Conservation (phyloP, 2,329 filamentous ascomycete species). For the Diaporthe citrichinensis region DNA sequence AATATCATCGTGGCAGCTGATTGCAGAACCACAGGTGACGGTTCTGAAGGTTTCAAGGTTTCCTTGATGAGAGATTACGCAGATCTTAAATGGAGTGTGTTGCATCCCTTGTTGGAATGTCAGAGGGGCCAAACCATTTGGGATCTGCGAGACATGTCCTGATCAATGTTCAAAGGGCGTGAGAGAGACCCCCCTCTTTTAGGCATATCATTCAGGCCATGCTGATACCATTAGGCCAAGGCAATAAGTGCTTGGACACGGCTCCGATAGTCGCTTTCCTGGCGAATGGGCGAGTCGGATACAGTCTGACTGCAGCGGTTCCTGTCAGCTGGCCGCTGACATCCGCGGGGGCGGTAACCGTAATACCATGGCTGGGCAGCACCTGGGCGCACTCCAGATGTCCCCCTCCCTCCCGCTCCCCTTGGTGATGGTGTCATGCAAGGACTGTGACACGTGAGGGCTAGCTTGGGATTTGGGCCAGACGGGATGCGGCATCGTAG, state of each 20-base stretch:
- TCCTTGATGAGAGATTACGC: not conserved
- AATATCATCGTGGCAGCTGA: not conserved
- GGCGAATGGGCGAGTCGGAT: conserved; percentile 4
- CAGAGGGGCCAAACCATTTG: not conserved
- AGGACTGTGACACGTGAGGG: conserved; percentile 5
- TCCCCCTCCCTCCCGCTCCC: not conserved
- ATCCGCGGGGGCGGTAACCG: not conserved
- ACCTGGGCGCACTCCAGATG: not conserved
- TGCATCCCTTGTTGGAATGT: conserved; percentile 11
- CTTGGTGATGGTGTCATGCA: conserved; percentile 22
- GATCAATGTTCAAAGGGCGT: not conserved
- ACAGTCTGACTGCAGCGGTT: conserved; percentile 20
- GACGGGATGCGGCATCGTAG: not conserved
- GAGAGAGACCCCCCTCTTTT: not conserved
- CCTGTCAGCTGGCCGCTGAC: conserved; percentile 26
- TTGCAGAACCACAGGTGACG: not conserved
- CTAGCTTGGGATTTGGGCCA: not conserved
- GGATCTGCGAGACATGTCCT: conserved; percentile 17
- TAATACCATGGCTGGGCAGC: conserved; percentile 15
- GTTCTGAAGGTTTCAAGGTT: too few relatives aligned
- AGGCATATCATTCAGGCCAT: conserved; percentile 5
- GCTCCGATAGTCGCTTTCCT: not conserved
- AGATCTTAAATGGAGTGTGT: not conserved
- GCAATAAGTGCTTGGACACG: not conserved
- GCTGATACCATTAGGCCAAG: not conserved